phyloP scores from a whole-genome alignment of 805 yeast species.

The Wickerhamomyces queroliae region DNA sequence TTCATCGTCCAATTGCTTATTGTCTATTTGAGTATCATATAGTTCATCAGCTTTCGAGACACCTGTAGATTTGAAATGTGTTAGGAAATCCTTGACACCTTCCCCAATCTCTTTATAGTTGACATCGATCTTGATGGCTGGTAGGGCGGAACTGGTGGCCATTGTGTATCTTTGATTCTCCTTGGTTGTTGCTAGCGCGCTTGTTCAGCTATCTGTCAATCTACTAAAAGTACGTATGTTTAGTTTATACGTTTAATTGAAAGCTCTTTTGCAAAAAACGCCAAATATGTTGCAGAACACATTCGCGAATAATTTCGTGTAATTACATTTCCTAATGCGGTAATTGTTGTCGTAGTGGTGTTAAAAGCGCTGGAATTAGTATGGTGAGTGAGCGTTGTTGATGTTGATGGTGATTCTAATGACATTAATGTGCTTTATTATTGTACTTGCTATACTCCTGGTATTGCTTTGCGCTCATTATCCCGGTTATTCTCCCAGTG shows the following conservation, averaged over 20 bases:
- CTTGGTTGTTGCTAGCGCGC: not conserved
- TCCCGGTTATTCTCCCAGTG: no score
- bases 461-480: no score
- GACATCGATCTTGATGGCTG: constrained; percentile 63
- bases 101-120: constrained; percentile 64
- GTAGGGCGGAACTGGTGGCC: constrained; percentile 32
- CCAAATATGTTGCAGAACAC: not conserved
- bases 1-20: constrained; percentile 9
- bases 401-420: no score
- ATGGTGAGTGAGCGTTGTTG: no score
- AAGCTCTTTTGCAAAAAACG: not conserved
- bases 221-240: no score
- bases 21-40: constrained; percentile 29
- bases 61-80: constrained; percentile 51
- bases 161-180: constrained; percentile 3
- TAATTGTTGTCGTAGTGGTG: not conserved
- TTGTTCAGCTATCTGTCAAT: no score
- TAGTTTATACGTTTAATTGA: not conserved
- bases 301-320: not conserved
- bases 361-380: constrained; percentile 38
- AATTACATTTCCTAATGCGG: constrained; percentile 1
- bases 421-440: no score
- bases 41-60: constrained; percentile 24
- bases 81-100: constrained; percentile 57
- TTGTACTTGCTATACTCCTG: no score